These are phyloP conservation scores for Ascosphaera aggregata DNA, from an alignment of 2,329 filamentous ascomycete species.

Conservation along the genomic window DNA sequence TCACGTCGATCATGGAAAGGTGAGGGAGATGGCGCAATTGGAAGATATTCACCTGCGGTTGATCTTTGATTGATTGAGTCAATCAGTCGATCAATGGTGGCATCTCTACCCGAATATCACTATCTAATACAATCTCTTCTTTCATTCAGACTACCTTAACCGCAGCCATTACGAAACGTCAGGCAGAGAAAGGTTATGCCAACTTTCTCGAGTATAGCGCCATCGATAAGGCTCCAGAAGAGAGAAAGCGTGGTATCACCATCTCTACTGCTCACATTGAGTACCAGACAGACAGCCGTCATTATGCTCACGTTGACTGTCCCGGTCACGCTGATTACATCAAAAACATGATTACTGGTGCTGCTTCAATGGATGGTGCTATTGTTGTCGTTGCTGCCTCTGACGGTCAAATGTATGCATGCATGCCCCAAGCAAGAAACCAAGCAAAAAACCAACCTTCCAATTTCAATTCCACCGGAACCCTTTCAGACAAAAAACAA, in stretches of 20 bases:
- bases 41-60: too few species aligned
- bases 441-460: neutral
- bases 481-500: too few species aligned
- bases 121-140: too few species aligned
- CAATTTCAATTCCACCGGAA: too few species aligned
- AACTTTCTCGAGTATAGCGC: slow-evolving; percentile 92
- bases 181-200: slow-evolving; percentile 82
- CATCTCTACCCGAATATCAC: too few species aligned
- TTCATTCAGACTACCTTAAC: slow-evolving; percentile 69
- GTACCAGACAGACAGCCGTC: slow-evolving; percentile 78
- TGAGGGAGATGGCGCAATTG: too few species aligned
- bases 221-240: slow-evolving; percentile 97
- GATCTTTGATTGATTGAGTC: too few species aligned
- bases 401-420: slow-evolving; percentile 72
- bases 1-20: slow-evolving; percentile 99
- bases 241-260: slow-evolving; percentile 99
- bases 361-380: slow-evolving; percentile 96
- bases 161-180: slow-evolving; percentile 95
- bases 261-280: slow-evolving; percentile 98
- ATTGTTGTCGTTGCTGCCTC: slow-evolving; percentile 97
- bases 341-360: slow-evolving; percentile 99
- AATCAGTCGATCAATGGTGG: too few species aligned
- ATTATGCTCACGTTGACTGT: slow-evolving; percentile 99
- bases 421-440: neutral
- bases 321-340: slow-evolving; percentile 99